These are phyloP conservation scores for Solanum verrucosum DNA, from an alignment of 257 asterid genomes.

Conservation along the genomic window DNA sequence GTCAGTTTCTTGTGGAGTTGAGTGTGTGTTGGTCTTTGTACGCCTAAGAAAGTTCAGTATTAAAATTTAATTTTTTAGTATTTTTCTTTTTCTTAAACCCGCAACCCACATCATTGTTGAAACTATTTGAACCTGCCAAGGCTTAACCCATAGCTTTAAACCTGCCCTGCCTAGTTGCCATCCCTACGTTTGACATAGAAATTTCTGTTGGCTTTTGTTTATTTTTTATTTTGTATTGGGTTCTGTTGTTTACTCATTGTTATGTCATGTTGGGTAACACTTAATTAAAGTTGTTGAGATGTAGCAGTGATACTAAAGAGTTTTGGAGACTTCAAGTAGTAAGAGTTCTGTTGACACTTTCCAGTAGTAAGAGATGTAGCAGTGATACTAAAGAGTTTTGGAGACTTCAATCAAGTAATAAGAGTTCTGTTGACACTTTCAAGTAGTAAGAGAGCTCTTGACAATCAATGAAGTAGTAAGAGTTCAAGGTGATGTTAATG, in stretches of 20 bases:
- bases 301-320: conserved; percentile 32
- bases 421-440: conserved; percentile 49
- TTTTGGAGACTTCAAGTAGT: conserved; percentile 34
- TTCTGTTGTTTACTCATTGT: conserved; percentile 22
- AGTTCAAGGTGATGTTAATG: conserved; percentile 84
- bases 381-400: conserved; percentile 32
- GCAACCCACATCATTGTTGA: not conserved
- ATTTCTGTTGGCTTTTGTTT: not conserved
- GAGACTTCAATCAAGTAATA: conserved; percentile 29
- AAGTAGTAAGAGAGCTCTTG: conserved; percentile 52
- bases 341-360: conserved; percentile 47
- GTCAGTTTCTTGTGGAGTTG: not conserved
- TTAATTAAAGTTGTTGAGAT: conserved; percentile 28
- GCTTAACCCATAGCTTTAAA: not conserved
- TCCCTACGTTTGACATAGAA: not conserved
- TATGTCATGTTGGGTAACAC: conserved; percentile 10
- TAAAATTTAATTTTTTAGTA: not conserved
- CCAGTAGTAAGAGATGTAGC: conserved; percentile 50
- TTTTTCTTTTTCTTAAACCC: not conserved
- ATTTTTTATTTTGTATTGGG: conserved; percentile 15
- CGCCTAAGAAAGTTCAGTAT: not conserved
- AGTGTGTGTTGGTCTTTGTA: not conserved
- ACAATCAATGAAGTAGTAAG: conserved; percentile 60
- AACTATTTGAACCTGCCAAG: not conserved
- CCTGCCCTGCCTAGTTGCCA: not conserved